Evolutionary conservation across 164 flowering plant genomes (phyloP).

Genomic region (Stephania japonica): DNA sequence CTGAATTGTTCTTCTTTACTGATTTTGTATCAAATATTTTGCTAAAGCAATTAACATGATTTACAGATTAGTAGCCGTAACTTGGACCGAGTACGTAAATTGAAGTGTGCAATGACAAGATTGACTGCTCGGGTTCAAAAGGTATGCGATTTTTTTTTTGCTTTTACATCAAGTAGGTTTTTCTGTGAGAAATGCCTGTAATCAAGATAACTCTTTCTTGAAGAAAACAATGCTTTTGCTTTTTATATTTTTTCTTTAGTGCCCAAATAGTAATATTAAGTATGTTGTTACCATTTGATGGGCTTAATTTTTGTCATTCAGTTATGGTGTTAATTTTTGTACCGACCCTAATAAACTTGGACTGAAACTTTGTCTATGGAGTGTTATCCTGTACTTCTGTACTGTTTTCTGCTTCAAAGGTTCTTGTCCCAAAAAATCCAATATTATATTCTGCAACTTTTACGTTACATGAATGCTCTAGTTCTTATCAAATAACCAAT

Average conservation of each 20-base stretch:
- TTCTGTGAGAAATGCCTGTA: not conserved
- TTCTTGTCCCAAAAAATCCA: not conserved
- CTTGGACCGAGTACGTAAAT: constrained; percentile 88
- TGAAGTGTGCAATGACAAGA: constrained; percentile 97
- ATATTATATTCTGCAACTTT: not conserved
- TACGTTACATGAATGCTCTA: not conserved
- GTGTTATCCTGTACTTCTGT: too few species aligned
- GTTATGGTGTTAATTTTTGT: too few species aligned
- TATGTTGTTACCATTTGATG: too few species aligned
- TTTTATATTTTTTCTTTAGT: too few species aligned
- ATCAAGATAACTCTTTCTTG: too few species aligned
- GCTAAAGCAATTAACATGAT: constrained; percentile 2
- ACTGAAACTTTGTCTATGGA: too few species aligned
- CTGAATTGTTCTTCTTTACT: not conserved
- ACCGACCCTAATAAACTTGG: too few species aligned
- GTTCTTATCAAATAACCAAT: not conserved
- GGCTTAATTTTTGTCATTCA: too few species aligned
- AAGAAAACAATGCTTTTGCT: too few species aligned
- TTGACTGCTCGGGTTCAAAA: constrained; percentile 93
- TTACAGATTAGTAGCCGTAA: constrained; percentile 93
- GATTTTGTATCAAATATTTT: not conserved
- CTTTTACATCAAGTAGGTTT: not conserved
- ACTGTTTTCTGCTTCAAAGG: not conserved
- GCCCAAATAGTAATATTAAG: too few species aligned
- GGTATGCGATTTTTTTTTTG: constrained; percentile 29